These are phyloP conservation scores for Grosmannia clavigera DNA, from an alignment of 2,329 filamentous ascomycete species.

Conservation along the genomic window DNA sequence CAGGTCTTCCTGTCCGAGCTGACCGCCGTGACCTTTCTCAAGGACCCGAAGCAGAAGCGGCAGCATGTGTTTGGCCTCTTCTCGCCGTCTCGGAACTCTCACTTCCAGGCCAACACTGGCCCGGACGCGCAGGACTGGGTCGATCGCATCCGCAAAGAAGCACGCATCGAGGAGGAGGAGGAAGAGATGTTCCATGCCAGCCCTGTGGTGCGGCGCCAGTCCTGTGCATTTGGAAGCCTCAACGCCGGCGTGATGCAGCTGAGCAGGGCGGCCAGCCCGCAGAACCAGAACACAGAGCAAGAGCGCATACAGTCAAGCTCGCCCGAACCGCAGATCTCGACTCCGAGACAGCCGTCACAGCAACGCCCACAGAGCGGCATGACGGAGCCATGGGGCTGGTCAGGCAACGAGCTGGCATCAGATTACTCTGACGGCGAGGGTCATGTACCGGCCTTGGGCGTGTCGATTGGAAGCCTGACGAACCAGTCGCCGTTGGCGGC, in stretches of 20 bases:
- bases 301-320: constrained; percentile 44
- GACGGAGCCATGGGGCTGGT: constrained; percentile 47
- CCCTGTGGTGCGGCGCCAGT: constrained; percentile 41
- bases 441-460: constrained; percentile 28
- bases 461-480: constrained; percentile 39
- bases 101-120: constrained; percentile 65
- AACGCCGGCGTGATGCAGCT: neutral
- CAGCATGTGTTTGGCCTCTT: constrained; percentile 87
- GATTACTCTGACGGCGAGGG: constrained; percentile 68
- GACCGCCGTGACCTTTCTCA: constrained; percentile 79
- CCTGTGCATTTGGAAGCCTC: constrained; percentile 20
- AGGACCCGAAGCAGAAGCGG: constrained; percentile 77
- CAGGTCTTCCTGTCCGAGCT: constrained; percentile 82
- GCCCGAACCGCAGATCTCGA: constrained; percentile 40
- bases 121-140: constrained; percentile 82
- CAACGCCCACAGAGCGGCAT: constrained; percentile 18
- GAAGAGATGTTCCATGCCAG: constrained; percentile 68
- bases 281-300: constrained; percentile 14
- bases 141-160: constrained; percentile 62
- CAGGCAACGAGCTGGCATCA: constrained; percentile 57
- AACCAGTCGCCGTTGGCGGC: constrained; percentile 18
- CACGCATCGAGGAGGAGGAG: constrained; percentile 78
- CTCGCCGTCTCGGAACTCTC: constrained; percentile 80
- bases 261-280: neutral
- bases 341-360: constrained; percentile 44